Conservation (phyloP, 2,329 filamentous ascomycete genomes). For the Clonostachys chloroleuca region DNA sequence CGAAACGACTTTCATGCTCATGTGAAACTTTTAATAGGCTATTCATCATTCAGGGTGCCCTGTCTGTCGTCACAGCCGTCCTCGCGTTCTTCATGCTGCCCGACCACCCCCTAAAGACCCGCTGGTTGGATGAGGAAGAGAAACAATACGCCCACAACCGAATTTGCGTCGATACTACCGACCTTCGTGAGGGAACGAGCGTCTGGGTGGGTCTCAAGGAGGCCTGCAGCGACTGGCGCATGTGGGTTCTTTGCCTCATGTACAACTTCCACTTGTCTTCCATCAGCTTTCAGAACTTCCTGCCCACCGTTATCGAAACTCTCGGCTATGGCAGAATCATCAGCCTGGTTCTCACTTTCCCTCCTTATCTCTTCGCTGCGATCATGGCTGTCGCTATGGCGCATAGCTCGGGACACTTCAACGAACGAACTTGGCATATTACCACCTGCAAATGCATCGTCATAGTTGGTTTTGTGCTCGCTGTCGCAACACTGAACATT, state of each 20-base stretch:
- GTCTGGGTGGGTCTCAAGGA: constrained; percentile 37
- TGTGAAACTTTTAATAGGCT: constrained; percentile 38
- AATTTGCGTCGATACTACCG: constrained; percentile 39
- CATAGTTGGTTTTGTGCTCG: constrained; percentile 27
- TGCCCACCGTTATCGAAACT: constrained; percentile 3
- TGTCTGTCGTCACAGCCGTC: constrained; percentile 18
- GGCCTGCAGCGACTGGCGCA: constrained; percentile 36
- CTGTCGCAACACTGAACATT: constrained; percentile 13
- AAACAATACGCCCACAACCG: constrained; percentile 33
- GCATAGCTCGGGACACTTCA: constrained; percentile 28
- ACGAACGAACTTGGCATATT: constrained; percentile 38
- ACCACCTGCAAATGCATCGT: constrained; percentile 30
- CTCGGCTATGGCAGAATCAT: constrained; percentile 40
- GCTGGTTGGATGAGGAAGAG: constrained; percentile 35
- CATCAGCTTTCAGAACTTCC: constrained; percentile 30
- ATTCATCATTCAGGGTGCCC: constrained; percentile 60
- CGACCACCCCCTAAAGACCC: constrained; percentile 35
- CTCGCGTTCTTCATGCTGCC: constrained; percentile 19
- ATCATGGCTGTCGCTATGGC: constrained; percentile 13
- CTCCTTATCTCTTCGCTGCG: constrained; percentile 21
- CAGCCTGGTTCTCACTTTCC: constrained; percentile 41
- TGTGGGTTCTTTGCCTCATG: constrained; percentile 45
- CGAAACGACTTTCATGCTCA: constrained; percentile 16
- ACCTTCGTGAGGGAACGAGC: constrained; percentile 29
- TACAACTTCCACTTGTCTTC: constrained; percentile 42